Percentiles rank a stretch among this genome's conserved stretches.
phyloP scores from a whole-genome alignment of 2,329 filamentous ascomycete genomes.

The Diaporthe helianthi region DNA sequence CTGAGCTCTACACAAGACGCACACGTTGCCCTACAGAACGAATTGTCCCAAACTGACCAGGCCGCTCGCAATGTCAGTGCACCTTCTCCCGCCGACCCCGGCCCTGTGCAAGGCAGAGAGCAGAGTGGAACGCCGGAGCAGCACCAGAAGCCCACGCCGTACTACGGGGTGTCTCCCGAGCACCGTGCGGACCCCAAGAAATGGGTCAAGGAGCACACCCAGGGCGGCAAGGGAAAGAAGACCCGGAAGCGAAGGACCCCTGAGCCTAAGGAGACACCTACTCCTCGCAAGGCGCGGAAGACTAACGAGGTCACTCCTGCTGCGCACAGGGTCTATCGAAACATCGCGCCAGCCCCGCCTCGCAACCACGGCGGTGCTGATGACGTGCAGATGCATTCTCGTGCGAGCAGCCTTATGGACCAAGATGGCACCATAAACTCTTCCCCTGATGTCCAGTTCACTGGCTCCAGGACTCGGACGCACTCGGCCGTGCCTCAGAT shows the following conservation, averaged over 20 bases:
- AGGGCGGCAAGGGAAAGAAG: conserved; percentile 4
- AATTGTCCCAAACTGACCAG: neutral
- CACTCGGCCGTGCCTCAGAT: neutral
- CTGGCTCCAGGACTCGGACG: neutral
- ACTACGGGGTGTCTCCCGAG: conserved; percentile 6
- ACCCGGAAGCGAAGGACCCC: neutral
- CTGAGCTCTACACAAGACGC: neutral
- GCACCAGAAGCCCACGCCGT: neutral
- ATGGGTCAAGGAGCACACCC: neutral
- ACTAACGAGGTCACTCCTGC: neutral
- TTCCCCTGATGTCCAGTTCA: neutral
- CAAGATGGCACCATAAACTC: too few relatives aligned
- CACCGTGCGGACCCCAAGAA: neutral
- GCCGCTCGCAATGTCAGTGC: too few relatives aligned
- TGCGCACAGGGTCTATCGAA: neutral
- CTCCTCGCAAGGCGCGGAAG: neutral
- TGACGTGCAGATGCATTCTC: neutral
- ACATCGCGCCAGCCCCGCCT: conserved; percentile 1
- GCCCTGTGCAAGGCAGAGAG: neutral
- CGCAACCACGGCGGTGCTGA: neutral
- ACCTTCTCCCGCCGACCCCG: neutral
- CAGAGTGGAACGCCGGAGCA: neutral
- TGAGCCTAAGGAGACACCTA: neutral
- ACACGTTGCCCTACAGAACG: neutral
- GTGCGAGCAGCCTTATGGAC: neutral